Conservation (phyloP, 2,329 filamentous ascomycete genomes). For the Aspergillus piperis region DNA sequence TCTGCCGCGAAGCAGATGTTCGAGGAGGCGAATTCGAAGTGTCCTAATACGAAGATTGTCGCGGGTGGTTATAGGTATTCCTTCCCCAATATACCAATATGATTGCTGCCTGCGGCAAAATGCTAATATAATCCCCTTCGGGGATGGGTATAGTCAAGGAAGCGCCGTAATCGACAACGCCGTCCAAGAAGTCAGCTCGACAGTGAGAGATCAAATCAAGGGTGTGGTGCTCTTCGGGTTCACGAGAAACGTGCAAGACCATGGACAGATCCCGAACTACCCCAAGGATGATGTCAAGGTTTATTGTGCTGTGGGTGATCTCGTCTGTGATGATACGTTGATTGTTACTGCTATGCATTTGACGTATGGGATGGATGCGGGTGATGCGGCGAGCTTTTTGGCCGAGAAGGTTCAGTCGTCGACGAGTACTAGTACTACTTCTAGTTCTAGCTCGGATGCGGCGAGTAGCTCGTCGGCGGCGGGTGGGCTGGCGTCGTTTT, state of each 20-base stretch:
- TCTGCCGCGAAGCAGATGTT: slow-evolving; percentile 46
- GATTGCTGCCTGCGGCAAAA: too few relatives aligned
- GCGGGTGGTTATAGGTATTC: slow-evolving; percentile 47
- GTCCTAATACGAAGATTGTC: slow-evolving; percentile 47
- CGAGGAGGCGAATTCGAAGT: slow-evolving; percentile 44
- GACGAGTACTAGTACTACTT: neutral
- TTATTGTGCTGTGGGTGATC: slow-evolving; percentile 20
- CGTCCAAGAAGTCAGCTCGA: slow-evolving; percentile 36
- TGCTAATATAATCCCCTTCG: slow-evolving; percentile 2
- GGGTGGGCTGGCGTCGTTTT: neutral
- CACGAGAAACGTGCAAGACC: slow-evolving; percentile 24
- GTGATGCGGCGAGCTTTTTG: slow-evolving; percentile 17
- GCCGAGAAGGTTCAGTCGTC: slow-evolving; percentile 7
- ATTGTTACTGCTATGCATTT: slow-evolving; percentile 20
- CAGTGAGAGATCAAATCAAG: slow-evolving; percentile 32
- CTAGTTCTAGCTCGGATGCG: neutral
- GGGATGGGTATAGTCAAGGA: slow-evolving; percentile 35
- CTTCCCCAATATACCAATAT: too few relatives aligned
- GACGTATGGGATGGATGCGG: slow-evolving; percentile 19
- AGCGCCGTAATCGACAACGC: slow-evolving; percentile 48
- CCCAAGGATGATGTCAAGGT: slow-evolving; percentile 22
- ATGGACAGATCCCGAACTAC: slow-evolving; percentile 21
- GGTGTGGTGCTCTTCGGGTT: slow-evolving; percentile 47
- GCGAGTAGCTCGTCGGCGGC: neutral
- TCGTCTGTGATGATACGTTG: slow-evolving; percentile 22